Conservation (phyloP, 768 basidiomycete species). For the Scleroderma bovista region DNA sequence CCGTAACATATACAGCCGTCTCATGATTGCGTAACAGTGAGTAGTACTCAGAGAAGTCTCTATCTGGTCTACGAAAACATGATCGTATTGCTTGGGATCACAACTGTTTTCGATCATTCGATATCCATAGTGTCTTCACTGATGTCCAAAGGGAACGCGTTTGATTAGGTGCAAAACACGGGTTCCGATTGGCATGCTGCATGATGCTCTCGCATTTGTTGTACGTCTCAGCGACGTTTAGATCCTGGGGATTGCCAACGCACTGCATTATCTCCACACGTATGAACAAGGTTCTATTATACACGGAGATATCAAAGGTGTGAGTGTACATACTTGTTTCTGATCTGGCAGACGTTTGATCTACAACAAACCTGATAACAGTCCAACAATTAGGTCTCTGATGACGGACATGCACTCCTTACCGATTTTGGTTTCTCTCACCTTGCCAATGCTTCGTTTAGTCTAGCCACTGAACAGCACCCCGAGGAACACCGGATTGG, state of each 20-base stretch:
- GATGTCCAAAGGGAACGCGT: slow-evolving; percentile 8
- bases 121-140: slow-evolving; percentile 16
- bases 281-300: neutral
- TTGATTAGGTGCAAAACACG: slow-evolving; percentile 7
- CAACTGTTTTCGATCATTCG: slow-evolving; percentile 13
- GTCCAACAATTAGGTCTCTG: neutral
- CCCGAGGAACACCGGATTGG: neutral
- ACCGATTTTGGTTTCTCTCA: neutral
- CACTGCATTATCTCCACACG: neutral
- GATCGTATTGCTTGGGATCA: slow-evolving; percentile 10
- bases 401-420: neutral
- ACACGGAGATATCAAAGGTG: neutral
- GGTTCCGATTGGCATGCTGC: neutral
- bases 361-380: neutral
- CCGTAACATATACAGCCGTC: too few species aligned
- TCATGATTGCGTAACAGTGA: slow-evolving; percentile 8
- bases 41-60: slow-evolving; percentile 12
- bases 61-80: slow-evolving; percentile 18
- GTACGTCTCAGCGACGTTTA: neutral
- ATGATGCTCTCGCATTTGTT: neutral
- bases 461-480: neutral
- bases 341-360: neutral
- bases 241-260: neutral
- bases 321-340: neutral
- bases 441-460: neutral